These are phyloP conservation scores for Pestalotiopsis sp. DNA, from an alignment of 2,329 filamentous ascomycete genomes.

Conservation along the genomic window DNA sequence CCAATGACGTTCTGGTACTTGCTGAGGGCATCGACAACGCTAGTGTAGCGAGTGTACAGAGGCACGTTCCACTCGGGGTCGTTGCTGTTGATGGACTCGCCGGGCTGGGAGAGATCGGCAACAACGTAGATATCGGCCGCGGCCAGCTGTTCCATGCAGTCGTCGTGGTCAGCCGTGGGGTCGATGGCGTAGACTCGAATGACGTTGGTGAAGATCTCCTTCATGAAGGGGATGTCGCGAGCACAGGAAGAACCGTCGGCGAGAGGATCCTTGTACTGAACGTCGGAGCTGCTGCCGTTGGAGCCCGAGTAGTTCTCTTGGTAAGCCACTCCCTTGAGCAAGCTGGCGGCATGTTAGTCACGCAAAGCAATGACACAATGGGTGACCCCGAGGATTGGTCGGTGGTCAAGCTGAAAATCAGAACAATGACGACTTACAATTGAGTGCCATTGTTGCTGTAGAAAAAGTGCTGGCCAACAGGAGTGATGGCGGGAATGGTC, in stretches of 20 bases:
- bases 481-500: constrained; percentile 32
- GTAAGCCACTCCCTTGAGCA: constrained; percentile 93
- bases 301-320: constrained; percentile 73
- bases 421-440: constrained; percentile 52
- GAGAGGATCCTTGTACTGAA: constrained; percentile 80
- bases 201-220: constrained; percentile 82
- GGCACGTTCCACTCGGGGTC: constrained; percentile 77
- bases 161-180: constrained; percentile 74
- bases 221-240: constrained; percentile 83
- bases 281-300: constrained; percentile 45
- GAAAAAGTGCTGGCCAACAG: constrained; percentile 37
- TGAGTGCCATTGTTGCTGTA: constrained; percentile 65
- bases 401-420: not conserved
- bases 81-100: constrained; percentile 82
- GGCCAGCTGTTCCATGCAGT: constrained; percentile 82
- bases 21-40: constrained; percentile 79
- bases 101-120: constrained; percentile 84
- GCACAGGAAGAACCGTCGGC: constrained; percentile 72
- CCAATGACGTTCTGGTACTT: constrained; percentile 91
- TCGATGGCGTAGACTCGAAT: constrained; percentile 96
- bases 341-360: constrained; percentile 42
- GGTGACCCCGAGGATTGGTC: constrained; percentile 13
- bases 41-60: constrained; percentile 80
- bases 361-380: constrained; percentile 11
- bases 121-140: constrained; percentile 94